These are phyloP conservation scores for Coemansia sp. DNA, from an alignment of 192 early-diverging fungal genomes.

Conservation along the genomic window DNA sequence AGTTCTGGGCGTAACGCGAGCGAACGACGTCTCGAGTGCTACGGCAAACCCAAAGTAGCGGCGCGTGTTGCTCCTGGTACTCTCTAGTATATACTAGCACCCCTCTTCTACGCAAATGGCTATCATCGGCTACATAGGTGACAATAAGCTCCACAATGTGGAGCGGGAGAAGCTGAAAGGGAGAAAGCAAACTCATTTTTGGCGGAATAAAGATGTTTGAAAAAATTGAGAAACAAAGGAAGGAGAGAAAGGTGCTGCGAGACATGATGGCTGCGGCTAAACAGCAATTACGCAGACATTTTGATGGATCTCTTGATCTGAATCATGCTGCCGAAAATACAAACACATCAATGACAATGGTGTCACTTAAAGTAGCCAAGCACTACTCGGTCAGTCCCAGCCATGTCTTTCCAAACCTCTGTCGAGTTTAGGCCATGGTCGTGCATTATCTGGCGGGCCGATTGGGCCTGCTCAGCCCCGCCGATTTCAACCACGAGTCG, in stretches of 20 bases:
- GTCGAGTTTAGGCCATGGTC: conserved; percentile 57
- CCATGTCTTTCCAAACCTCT: conserved; percentile 77
- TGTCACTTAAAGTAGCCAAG: conserved; percentile 44
- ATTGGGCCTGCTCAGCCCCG: conserved; percentile 63
- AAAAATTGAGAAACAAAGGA: neutral
- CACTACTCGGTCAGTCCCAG: conserved; percentile 65
- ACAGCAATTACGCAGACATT: neutral
- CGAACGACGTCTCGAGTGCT: neutral
- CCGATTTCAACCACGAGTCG: conserved; percentile 84
- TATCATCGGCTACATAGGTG: neutral
- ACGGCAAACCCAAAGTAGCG: neutral
- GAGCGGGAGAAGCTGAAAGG: neutral
- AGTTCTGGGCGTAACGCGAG: neutral
- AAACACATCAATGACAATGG: neutral
- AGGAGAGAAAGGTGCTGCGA: neutral
- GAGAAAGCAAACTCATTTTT: neutral
- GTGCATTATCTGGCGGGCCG: conserved; percentile 47
- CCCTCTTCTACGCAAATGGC: no score
- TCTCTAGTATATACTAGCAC: neutral
- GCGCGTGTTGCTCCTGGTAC: neutral
- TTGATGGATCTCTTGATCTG: neutral
- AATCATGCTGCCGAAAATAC: neutral
- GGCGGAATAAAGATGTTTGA: neutral
- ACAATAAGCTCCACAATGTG: neutral
- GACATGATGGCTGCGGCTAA: neutral